Base-by-base conservation (phyloP, 1,284 basidiomycete species). In the Singerocomus rubriflavus region DNA sequence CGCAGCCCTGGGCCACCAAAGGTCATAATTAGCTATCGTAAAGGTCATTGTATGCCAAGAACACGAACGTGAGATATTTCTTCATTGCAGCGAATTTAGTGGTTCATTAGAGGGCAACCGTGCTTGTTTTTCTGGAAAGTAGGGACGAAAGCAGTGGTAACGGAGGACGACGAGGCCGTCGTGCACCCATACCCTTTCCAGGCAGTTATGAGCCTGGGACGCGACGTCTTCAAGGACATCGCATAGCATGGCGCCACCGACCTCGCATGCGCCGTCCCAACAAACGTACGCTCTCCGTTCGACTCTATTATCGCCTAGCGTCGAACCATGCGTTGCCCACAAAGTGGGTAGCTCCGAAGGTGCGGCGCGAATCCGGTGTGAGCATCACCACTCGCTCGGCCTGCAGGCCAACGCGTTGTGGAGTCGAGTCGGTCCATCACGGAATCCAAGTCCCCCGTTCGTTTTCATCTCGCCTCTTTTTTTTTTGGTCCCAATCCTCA, bases 361-460 rank as follows among this genome's bases (percentile, higher is more conserved):
- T 26, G 39, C 43, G 34, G 30, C 32, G 58, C 58, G 52, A 57
- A 63, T 63, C 60, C 56, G 32, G 4, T 21, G 29, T 12, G 36
- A 25, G 42, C 54, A 43, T 46, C 46, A 35, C 27, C n/a, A 16
- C 17, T 11, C 4, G 16, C 13, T 5, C 11, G 31, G 35, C 61
- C 59, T 60, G 61, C 61, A 63, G 58, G 61, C 44, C 46, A 36
- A 50, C 61, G 47, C 59, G 31, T 60, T 61, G 58, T 45, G 8
- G 5, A 21, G 21, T 21, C 21, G 12, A 51, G 42, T 49, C 41
- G 48, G 56, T 11, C 34, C 43, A 39, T 48, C 45, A 41, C 57
- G 57, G 43, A 17, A 25, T 39, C 21, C 38, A 35, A 36, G 14
- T 33, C 27, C 51, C 38, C 52, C 44, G 36, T 47, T 25, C 33